Percentiles rank a stretch among this genome's conserved stretches.
Conservation (phyloP, 2,329 filamentous ascomycete genomes). For the Phaeosphaeriaceae sp. region DNA sequence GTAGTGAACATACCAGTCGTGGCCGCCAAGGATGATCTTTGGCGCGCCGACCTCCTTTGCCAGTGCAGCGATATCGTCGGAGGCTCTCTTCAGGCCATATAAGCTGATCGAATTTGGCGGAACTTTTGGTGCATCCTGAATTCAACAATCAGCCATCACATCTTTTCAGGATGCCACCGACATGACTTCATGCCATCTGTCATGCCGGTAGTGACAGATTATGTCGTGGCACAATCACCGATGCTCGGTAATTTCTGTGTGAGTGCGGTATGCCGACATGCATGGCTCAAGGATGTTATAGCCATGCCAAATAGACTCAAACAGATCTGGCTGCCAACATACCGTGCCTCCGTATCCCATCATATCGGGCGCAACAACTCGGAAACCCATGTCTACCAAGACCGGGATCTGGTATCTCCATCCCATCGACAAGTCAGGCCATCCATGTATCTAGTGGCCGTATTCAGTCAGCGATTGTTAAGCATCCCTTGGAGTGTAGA, state of each 20-base stretch:
- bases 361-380: conserved; percentile 85
- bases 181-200: background rate
- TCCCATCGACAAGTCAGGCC: conserved; percentile 81
- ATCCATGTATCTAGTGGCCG: conserved; percentile 72
- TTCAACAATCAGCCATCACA: conserved; percentile 21
- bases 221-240: background rate
- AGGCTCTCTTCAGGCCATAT: conserved; percentile 74
- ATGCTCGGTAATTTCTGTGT: background rate
- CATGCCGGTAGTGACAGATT: background rate
- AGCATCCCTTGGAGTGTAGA: conserved; percentile 2
- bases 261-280: background rate
- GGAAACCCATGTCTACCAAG: conserved; percentile 74
- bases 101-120: conserved; percentile 68
- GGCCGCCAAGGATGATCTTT: conserved; percentile 81
- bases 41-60: conserved; percentile 64
- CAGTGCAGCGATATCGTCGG: conserved; percentile 78
- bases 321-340: conserved; percentile 16
- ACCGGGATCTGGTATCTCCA: conserved; percentile 91
- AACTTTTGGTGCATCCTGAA: conserved; percentile 54
- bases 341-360: conserved; percentile 84
- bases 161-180: background rate
- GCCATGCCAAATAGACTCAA: background rate
- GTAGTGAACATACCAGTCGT: conserved; percentile 71
- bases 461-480: background rate
- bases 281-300: background rate